Evolutionary conservation across 2,329 filamentous ascomycete genomes (phyloP).

Genomic region (Microcyclospora pomicola): DNA sequence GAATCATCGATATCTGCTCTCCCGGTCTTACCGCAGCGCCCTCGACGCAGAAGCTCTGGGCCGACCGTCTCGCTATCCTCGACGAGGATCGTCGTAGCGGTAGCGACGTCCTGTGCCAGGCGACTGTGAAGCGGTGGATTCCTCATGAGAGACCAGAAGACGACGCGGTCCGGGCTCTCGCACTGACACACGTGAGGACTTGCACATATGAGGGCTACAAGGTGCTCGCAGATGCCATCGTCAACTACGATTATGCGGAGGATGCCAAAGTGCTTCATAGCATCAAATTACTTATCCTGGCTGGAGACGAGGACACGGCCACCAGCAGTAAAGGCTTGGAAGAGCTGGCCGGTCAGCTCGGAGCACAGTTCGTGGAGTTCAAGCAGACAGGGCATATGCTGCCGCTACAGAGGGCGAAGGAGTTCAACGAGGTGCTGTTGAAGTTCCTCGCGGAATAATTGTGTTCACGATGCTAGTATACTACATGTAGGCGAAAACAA

Average conservation of each 20-base stretch:
- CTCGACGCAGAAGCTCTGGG: conserved; percentile 10
- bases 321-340: conserved; percentile 9
- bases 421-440: conserved; percentile 14
- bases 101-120: conserved; percentile 7
- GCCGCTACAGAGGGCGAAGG: conserved; percentile 14
- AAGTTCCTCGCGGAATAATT: conserved; percentile 6
- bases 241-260: conserved; percentile 14
- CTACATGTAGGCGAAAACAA: too few species aligned
- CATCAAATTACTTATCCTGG: conserved; percentile 11
- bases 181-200: conserved; percentile 11
- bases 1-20: conserved; percentile 13
- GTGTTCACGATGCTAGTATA: neutral
- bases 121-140: conserved; percentile 16
- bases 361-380: conserved; percentile 11
- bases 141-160: conserved; percentile 10
- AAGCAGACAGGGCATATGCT: conserved; percentile 17
- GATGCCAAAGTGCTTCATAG: conserved; percentile 6
- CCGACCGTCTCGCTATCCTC: conserved; percentile 12
- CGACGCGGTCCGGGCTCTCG: conserved; percentile 7
- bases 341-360: conserved; percentile 10
- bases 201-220: conserved; percentile 14
- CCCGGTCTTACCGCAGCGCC: conserved; percentile 12
- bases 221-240: conserved; percentile 15
- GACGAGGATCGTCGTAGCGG: conserved; percentile 8
- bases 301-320: conserved; percentile 14